These are phyloP conservation scores for Anthracocystis walkeri DNA, from an alignment of 1,284 basidiomycete genomes.

Conservation along the genomic window DNA sequence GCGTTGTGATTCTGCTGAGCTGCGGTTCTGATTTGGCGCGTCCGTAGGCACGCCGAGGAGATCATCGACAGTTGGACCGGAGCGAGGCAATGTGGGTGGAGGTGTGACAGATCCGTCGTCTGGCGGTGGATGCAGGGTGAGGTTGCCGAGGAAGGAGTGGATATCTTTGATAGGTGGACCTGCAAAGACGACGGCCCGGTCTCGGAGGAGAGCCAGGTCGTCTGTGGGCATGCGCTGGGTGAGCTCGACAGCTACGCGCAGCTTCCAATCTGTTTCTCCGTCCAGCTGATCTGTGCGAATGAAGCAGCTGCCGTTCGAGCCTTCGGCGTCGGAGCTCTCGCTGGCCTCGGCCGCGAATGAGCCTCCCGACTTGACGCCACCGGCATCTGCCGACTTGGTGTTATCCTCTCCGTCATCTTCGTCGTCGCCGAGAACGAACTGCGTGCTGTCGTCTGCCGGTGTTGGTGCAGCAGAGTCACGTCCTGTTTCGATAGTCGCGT, in stretches of 20 bases:
- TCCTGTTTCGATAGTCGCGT: slow-evolving; percentile 37
- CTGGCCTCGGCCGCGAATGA: neutral
- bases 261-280: slow-evolving; percentile 99
- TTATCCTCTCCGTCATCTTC: slow-evolving; percentile 30
- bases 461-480: slow-evolving; percentile 18
- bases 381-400: slow-evolving; percentile 6
- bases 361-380: neutral
- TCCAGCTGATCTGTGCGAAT: slow-evolving; percentile 98
- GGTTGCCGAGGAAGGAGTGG: slow-evolving; percentile 91
- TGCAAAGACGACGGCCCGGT: slow-evolving; percentile 73
- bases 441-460: slow-evolving; percentile 17
- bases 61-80: slow-evolving; percentile 71
- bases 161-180: slow-evolving; percentile 97
- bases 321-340: slow-evolving; percentile 67
- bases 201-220: slow-evolving; percentile 76
- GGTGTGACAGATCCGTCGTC: slow-evolving; percentile 31
- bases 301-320: slow-evolving; percentile 91
- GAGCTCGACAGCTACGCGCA: slow-evolving; percentile 86
- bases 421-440: slow-evolving; percentile 58
- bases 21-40: slow-evolving; percentile 24
- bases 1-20: slow-evolving; percentile 30
- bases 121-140: slow-evolving; percentile 77
- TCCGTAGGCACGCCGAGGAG: slow-evolving; percentile 30
- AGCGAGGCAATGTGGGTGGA: slow-evolving; percentile 23
- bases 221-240: slow-evolving; percentile 80